These are phyloP conservation scores for Pyracantha coccinea DNA, from an alignment of 331 rosid genomes.

Conservation along the genomic window DNA sequence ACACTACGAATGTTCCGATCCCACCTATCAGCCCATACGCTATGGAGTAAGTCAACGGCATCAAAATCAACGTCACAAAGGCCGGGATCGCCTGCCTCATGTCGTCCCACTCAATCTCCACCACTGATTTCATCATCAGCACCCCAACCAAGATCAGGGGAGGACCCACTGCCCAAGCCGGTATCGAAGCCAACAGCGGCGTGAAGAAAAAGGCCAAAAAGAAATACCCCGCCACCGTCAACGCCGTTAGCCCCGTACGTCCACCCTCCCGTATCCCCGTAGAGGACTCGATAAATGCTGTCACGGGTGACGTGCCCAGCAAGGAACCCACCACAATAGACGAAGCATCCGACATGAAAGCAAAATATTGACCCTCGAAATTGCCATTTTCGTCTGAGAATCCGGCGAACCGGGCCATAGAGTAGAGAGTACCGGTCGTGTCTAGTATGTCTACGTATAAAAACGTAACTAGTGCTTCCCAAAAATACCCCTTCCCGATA, in stretches of 20 bases:
- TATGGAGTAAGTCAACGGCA: constrained; percentile 86
- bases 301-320: constrained; percentile 87
- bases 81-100: constrained; percentile 96
- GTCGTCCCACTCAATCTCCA: constrained; percentile 83
- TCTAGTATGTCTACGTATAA: constrained; percentile 81
- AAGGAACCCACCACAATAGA: constrained; percentile 82
- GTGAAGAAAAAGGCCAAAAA: constrained; percentile 73
- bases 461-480: constrained; percentile 88
- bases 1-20: constrained; percentile 56
- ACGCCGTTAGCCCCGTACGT: constrained; percentile 77
- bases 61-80: constrained; percentile 67
- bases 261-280: constrained; percentile 96
- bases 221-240: constrained; percentile 67
- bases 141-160: constrained; percentile 94
- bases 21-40: constrained; percentile 91
- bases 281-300: constrained; percentile 77
- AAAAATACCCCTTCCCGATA: constrained; percentile 51
- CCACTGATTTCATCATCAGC: constrained; percentile 90
- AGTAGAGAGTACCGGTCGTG: constrained; percentile 80
- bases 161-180: constrained; percentile 99
- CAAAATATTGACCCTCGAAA: constrained; percentile 89
- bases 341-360: constrained; percentile 95
- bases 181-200: constrained; percentile 91
- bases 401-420: constrained; percentile 94
- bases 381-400: constrained; percentile 56